Conservation (phyloP, 2,329 filamentous ascomycete genomes). For the Pyrenophora seminiperda region DNA sequence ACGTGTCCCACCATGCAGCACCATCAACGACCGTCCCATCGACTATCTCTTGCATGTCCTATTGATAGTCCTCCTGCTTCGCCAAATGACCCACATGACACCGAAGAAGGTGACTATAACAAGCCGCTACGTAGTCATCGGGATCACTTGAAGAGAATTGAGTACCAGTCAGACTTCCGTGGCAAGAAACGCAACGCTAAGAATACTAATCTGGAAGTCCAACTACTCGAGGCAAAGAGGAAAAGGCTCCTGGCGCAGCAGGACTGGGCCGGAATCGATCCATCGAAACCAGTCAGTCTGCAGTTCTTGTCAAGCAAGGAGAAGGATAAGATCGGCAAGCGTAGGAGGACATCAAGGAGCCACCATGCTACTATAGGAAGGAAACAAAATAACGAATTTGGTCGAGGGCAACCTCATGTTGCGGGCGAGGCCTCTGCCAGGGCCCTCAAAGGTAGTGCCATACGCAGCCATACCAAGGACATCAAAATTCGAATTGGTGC, state of each 20-base stretch:
- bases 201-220: constrained; percentile 20
- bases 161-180: neutral
- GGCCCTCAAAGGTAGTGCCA: constrained; percentile 17
- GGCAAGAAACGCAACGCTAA: constrained; percentile 11
- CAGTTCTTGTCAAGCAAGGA: constrained; percentile 32
- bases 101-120: constrained; percentile 3
- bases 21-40: neutral
- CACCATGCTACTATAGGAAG: constrained; percentile 5
- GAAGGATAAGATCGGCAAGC: constrained; percentile 41
- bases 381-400: neutral
- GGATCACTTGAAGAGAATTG: neutral
- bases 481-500: constrained; percentile 46
- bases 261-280: constrained; percentile 45
- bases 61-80: neutral
- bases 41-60: neutral
- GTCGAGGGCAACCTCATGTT: neutral
- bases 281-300: constrained; percentile 38
- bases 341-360: constrained; percentile 30
- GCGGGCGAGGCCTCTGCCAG: constrained; percentile 4
- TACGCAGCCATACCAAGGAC: constrained; percentile 22
- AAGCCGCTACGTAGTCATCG: neutral
- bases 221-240: constrained; percentile 35
- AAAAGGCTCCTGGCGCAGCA: constrained; percentile 36
- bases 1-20: neutral
- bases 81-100: neutral